Conservation (phyloP, 1,284 basidiomycete species). For the Pseudozyma tsukubaensis region DNA sequence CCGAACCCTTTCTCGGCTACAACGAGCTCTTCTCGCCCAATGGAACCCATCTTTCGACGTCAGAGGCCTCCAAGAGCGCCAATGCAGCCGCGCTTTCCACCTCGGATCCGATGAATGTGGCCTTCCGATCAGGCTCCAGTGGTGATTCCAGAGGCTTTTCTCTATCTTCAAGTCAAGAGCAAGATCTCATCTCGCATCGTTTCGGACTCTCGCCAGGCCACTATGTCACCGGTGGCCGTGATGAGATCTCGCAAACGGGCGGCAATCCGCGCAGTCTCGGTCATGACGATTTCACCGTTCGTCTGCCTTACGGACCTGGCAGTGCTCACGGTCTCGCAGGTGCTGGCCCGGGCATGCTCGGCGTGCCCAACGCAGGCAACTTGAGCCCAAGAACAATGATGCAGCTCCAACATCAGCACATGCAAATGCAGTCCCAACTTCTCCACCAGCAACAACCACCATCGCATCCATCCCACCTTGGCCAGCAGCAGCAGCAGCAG, state of each 20-base stretch:
- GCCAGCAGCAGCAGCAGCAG: constrained; percentile 21
- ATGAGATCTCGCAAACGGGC: constrained; percentile 31
- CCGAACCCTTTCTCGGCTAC: constrained; percentile 58
- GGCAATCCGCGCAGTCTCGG: constrained; percentile 33
- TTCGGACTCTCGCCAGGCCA: constrained; percentile 44
- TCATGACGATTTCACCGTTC: constrained; percentile 35
- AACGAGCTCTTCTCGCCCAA: constrained; percentile 55
- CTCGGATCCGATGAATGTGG: constrained; percentile 47
- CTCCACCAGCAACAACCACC: constrained; percentile 32
- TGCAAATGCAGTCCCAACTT: constrained; percentile 55
- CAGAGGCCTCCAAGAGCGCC: constrained; percentile 30
- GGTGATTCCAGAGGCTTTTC: constrained; percentile 31
- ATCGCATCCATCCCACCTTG: constrained; percentile 17
- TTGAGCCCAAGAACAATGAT: constrained; percentile 61
- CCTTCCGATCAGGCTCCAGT: constrained; percentile 30
- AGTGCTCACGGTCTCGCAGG: background rate
- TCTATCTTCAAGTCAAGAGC: constrained; percentile 34
- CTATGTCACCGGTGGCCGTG: constrained; percentile 21
- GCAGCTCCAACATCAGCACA: constrained; percentile 59
- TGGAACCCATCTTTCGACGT: constrained; percentile 24
- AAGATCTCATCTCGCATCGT: constrained; percentile 36
- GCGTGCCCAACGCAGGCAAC: constrained; percentile 43
- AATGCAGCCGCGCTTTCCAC: constrained; percentile 40
- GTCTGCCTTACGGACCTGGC: constrained; percentile 18
- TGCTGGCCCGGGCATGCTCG: constrained; percentile 26